Percentiles rank a stretch among this genome's conserved stretches.
phyloP scores from a whole-genome alignment of 805 yeast genomes.

The Sugiyamaella mastotermitis region DNA sequence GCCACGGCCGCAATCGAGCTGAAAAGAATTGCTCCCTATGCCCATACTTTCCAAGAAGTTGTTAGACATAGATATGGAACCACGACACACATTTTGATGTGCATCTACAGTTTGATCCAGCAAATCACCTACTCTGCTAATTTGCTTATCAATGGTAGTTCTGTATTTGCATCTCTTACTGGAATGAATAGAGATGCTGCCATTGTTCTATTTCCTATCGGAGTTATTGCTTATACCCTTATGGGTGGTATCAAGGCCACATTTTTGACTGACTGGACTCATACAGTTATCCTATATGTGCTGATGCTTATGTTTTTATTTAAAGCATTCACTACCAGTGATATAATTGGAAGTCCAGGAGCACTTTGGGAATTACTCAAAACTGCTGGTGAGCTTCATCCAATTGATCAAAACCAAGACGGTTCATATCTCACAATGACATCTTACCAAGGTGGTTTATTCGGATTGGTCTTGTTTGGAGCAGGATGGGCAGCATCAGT shows the following conservation, averaged over 20 bases:
- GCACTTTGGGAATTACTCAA: slow-evolving; percentile 71
- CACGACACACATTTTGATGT: slow-evolving; percentile 49
- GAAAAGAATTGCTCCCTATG: slow-evolving; percentile 81
- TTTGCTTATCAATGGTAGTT: slow-evolving; percentile 86
- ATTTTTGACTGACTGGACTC: slow-evolving; percentile 70
- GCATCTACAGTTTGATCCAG: slow-evolving; percentile 66
- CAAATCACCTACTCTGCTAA: slow-evolving; percentile 85
- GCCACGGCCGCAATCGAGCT: slow-evolving; percentile 82
- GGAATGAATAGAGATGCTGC: slow-evolving; percentile 80
- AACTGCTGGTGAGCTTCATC: slow-evolving; percentile 46
- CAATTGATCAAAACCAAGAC: slow-evolving; percentile 69
- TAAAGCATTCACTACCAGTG: slow-evolving; percentile 62
- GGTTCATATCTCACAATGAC: slow-evolving; percentile 87
- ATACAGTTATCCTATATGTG: slow-evolving; percentile 73
- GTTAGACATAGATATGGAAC: slow-evolving; percentile 73
- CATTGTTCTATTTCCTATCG: slow-evolving; percentile 74
- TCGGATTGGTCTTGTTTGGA: slow-evolving; percentile 80
- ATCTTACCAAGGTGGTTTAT: slow-evolving; percentile 81
- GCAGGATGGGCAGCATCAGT: slow-evolving; percentile 82
- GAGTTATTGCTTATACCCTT: slow-evolving; percentile 66
- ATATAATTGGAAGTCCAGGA: slow-evolving; percentile 71
- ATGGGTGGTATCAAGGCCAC: slow-evolving; percentile 84
- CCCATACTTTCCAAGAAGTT: slow-evolving; percentile 85
- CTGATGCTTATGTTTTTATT: slow-evolving; percentile 75
- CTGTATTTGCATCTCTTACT: slow-evolving; percentile 69